Evolutionary conservation across 2,329 filamentous ascomycete genomes (phyloP).

Genomic region (Colletotrichum liriopes): DNA sequence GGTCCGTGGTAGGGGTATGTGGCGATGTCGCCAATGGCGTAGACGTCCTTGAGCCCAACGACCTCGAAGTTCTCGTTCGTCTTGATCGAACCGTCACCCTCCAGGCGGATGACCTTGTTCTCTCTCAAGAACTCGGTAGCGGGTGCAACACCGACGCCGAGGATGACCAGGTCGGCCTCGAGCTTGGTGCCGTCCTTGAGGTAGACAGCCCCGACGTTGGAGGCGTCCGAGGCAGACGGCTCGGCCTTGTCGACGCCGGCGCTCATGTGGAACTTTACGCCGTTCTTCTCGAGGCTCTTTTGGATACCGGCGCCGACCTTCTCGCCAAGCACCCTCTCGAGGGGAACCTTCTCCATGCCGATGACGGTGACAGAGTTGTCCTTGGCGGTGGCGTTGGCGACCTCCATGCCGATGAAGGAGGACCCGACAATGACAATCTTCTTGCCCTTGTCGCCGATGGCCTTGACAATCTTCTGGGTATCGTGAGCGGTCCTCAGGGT

Average conservation of each 20-base stretch:
- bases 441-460: constrained; percentile 87
- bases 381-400: constrained; percentile 86
- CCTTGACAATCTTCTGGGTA: constrained; percentile 81
- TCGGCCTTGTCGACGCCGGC: constrained; percentile 88
- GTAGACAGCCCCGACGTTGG: constrained; percentile 83
- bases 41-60: constrained; percentile 84
- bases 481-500: constrained; percentile 84
- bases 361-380: constrained; percentile 89
- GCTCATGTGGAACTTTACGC: constrained; percentile 89
- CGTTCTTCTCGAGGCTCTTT: constrained; percentile 84
- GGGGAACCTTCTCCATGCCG: constrained; percentile 88
- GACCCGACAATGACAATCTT: constrained; percentile 94
- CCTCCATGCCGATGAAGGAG: constrained; percentile 98
- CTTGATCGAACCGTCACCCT: constrained; percentile 87
- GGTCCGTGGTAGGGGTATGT: constrained; percentile 95
- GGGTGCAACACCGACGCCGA: constrained; percentile 90
- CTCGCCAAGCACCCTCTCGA: constrained; percentile 88
- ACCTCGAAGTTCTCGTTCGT: constrained; percentile 88
- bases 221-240: constrained; percentile 76
- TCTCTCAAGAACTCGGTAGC: constrained; percentile 86
- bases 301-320: constrained; percentile 87
- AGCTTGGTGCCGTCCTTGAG: constrained; percentile 90
- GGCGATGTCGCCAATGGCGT: constrained; percentile 95
- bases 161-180: constrained; percentile 89
- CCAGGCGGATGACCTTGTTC: constrained; percentile 79